Percentiles rank a stretch among this genome's conserved stretches.
phyloP scores from a whole-genome alignment of 768 basidiomycete species.

The Auricularia sp. region DNA sequence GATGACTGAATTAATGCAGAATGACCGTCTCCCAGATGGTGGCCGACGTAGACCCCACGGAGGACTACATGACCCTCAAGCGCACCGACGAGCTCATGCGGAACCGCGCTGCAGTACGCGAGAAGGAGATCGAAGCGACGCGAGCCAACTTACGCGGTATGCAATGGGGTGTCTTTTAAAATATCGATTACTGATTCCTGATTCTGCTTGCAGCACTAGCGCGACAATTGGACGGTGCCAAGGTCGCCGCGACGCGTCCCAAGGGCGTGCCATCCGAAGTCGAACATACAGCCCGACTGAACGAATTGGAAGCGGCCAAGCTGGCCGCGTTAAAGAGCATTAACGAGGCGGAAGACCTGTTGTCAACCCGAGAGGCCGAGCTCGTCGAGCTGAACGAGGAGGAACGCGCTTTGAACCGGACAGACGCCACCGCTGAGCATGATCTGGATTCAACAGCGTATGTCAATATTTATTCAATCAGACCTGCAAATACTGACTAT shows the following conservation, averaged over 20 bases:
- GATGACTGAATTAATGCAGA: not conserved
- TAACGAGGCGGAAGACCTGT: conserved; percentile 54
- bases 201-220: conserved; percentile 40
- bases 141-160: not conserved
- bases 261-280: not conserved
- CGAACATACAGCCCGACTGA: not conserved
- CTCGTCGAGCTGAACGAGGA: conserved; percentile 59
- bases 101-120: not conserved
- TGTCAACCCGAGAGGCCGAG: conserved; percentile 61
- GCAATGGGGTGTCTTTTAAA: not conserved
- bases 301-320: not conserved
- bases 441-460: conserved; percentile 62
- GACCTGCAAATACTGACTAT: conserved; percentile 1
- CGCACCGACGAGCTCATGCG: not conserved
- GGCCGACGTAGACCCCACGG: not conserved
- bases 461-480: conserved; percentile 15
- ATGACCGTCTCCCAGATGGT: not conserved
- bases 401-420: conserved; percentile 46
- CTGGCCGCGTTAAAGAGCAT: conserved; percentile 65
- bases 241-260: conserved; percentile 40
- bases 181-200: not conserved
- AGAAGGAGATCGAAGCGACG: not conserved
- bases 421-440: conserved; percentile 65
- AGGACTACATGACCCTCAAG: conserved; percentile 14
- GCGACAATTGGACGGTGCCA: conserved; percentile 59